phyloP scores from a whole-genome alignment of 805 yeast genomes.

The Starmerella geochares region DNA sequence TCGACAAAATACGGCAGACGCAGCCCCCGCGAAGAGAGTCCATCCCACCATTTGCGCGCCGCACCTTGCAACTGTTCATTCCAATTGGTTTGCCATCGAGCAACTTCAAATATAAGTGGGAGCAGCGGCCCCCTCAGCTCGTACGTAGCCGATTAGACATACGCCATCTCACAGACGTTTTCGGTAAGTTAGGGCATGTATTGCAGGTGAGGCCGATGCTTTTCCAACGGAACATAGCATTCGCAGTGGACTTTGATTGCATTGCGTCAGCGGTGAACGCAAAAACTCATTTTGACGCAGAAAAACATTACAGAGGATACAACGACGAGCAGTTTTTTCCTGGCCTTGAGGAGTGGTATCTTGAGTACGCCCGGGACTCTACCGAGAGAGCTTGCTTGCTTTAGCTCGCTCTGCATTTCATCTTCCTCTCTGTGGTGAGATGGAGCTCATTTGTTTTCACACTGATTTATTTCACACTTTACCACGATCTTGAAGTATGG shows the following conservation, averaged over 20 bases:
- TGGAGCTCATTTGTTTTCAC: no score
- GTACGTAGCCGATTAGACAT: constrained; percentile 8
- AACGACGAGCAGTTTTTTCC: constrained; percentile 1
- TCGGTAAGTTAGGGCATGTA: constrained; percentile 15
- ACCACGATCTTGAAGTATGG: no score
- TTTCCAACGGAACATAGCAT: constrained; percentile 14
- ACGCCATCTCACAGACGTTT: constrained; percentile 8
- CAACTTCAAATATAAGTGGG: neutral
- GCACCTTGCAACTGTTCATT: constrained; percentile 8
- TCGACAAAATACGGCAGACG: neutral
- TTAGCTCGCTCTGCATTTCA: neutral
- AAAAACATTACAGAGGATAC: neutral
- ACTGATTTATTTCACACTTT: no score
- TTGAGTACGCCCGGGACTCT: constrained; percentile 15
- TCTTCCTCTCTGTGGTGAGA: no score
- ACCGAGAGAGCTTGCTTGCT: constrained; percentile 12
- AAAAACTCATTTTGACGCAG: constrained; percentile 17
- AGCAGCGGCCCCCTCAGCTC: neutral
- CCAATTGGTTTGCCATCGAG: neutral
- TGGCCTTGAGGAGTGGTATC: constrained; percentile 17
- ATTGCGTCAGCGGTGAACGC: constrained; percentile 19
- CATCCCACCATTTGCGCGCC: neutral
- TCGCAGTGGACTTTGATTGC: constrained; percentile 19
- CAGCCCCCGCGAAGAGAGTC: neutral
- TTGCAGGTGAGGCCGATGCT: constrained; percentile 25